These are phyloP conservation scores for Heliamphora pulchella DNA, from an alignment of 179 eudicot genomes.

Conservation along the genomic window DNA sequence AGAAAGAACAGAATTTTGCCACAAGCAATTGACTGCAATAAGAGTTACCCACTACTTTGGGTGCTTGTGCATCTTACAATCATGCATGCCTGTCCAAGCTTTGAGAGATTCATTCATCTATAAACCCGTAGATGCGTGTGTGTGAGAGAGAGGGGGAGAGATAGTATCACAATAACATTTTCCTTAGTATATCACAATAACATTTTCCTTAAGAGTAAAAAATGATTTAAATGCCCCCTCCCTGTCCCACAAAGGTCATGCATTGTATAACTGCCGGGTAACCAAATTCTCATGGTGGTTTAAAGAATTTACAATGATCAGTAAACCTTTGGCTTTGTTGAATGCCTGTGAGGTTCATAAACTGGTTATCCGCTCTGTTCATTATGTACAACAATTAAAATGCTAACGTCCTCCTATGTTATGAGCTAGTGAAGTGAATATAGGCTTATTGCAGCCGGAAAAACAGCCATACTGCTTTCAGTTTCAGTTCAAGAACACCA, in stretches of 20 bases:
- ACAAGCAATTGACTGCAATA: background rate
- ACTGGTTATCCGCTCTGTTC: no score
- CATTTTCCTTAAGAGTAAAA: background rate
- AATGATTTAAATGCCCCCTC: background rate
- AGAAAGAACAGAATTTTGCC: background rate
- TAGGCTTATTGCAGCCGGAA: background rate
- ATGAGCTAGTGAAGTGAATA: background rate
- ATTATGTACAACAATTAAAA: constrained; percentile 7
- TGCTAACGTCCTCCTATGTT: background rate
- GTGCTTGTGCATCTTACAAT: no score
- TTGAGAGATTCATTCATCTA: no score
- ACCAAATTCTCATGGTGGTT: background rate
- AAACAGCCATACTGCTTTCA: constrained; percentile 10
- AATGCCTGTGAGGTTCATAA: background rate
- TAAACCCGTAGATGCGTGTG: background rate
- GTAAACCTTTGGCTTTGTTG: background rate
- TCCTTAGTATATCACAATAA: no score
- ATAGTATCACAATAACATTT: background rate
- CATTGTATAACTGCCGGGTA: background rate
- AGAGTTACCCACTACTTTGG: no score
- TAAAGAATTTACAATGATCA: background rate
- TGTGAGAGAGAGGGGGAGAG: background rate
- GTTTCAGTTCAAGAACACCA: constrained; percentile 46
- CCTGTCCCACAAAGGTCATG: constrained; percentile 4
- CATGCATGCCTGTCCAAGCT: no score